Evolutionary conservation across 2,329 filamentous ascomycete species (phyloP), one percentile per base, ranked within the genome.

Genomic region (Colletotrichum gloeosporioides): DNA sequence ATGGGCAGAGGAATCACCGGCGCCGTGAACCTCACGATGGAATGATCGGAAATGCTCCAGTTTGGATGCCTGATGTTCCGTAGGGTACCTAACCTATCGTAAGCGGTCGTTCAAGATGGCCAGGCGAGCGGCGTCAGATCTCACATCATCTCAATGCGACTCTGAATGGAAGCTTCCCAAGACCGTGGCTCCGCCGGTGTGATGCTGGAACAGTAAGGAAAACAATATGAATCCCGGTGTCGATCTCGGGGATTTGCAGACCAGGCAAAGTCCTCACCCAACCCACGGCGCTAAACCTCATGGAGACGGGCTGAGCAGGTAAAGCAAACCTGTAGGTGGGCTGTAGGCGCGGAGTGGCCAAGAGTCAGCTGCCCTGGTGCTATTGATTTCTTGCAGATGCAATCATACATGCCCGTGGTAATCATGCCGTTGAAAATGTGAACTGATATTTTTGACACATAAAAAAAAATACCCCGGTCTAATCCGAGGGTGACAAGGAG

Each of bases 401-500:
- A 75, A 75, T 27, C n/a, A 29, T 29, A 62, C 31, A 34, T 31
- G n/a, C 71, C 69, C 12, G 44, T 22, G 8, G 55, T 66, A 18
- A 22, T 73, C n/a, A 39, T 65, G 34, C 57, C 27, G 16, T 65
- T 64, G 22, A 18, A 53, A 49, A 44, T 69, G 62, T 63, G 18
- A 44, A 64, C 64, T 69, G 74, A 44, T 73, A 70, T 31, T 69
- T 74, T 74, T 69, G 61, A 61, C 57, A 76, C 59, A 74, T 66
- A 61, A 22, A 61, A 65, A 65, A 55, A 49, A 61, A 34, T 27
- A 15, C n/a, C 44, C 44, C n/a, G 44, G 44, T 53, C 73, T 73
- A 55, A 31, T 63, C 49, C 44, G 62, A 69, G 36, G 39, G 32
- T 66, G 70, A 76, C 16, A 44, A 27, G 73, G 70, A 36, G 61